Evolutionary conservation across 2,329 filamentous ascomycete genomes (phyloP).

Genomic region (Sphaerostilbella broomeana): DNA sequence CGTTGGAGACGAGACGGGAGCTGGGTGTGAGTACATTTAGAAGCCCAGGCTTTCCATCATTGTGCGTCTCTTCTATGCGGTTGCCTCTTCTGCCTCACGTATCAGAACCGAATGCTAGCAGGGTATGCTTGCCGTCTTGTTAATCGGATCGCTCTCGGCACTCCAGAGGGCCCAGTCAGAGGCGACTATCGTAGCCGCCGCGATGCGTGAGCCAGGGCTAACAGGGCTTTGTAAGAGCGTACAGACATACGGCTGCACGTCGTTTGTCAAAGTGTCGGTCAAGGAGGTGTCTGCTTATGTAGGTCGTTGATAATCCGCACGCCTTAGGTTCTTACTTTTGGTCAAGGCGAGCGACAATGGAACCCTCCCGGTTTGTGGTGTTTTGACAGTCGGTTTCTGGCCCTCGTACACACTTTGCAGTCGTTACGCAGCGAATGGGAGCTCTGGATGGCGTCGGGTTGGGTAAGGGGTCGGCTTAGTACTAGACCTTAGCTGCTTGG

Average conservation of each 20-base stretch:
- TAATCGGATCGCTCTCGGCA: slow-evolving; percentile 7
- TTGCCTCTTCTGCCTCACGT: slow-evolving; percentile 3
- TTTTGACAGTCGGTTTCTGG: slow-evolving; percentile 1
- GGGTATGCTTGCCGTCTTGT: slow-evolving; percentile 3
- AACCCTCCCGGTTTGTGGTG: neutral
- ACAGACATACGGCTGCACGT: neutral
- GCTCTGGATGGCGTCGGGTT: slow-evolving; percentile 10
- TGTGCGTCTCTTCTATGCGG: slow-evolving; percentile 9
- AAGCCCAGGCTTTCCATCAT: slow-evolving; percentile 12
- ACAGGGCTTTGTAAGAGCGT: slow-evolving; percentile 3
- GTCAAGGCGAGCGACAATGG: slow-evolving; percentile 4
- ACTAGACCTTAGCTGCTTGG: slow-evolving; percentile 7
- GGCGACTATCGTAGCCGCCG: slow-evolving; percentile 1
- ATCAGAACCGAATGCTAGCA: slow-evolving; percentile 4
- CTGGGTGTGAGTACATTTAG: slow-evolving; percentile 10
- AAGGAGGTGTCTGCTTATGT: neutral
- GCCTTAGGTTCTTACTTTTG: slow-evolving; percentile 7
- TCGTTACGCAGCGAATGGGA: slow-evolving; percentile 6
- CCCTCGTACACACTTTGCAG: neutral
- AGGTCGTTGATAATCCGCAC: slow-evolving; percentile 5
- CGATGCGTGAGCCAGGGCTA: slow-evolving; percentile 8
- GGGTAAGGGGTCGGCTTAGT: slow-evolving; percentile 6
- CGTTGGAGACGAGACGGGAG: neutral
- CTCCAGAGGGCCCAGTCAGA: slow-evolving; percentile 10
- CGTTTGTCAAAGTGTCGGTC: slow-evolving; percentile 14